A percentile compares a stretch with the other conserved stretches of the same genome.
Evolutionary conservation across 2,329 filamentous ascomycete species (phyloP).

Genomic region (Cytospora leucostoma): DNA sequence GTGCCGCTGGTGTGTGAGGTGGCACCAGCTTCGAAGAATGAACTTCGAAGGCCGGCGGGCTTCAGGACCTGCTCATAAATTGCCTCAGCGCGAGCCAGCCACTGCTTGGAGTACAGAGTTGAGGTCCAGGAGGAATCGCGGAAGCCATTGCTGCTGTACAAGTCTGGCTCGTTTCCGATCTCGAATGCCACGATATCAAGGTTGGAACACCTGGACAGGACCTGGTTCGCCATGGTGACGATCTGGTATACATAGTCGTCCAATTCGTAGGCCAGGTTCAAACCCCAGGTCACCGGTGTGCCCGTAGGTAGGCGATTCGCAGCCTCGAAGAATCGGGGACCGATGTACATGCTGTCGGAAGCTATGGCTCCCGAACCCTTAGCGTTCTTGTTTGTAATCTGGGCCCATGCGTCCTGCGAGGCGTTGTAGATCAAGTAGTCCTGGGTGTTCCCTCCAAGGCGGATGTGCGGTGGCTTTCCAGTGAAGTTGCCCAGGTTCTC

Average conservation of each 20-base stretch:
- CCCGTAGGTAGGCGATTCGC: conserved; percentile 51
- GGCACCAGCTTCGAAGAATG: conserved; percentile 50
- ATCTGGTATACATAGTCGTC: conserved; percentile 47
- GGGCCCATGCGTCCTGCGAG: conserved; percentile 39
- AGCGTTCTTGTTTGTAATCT: conserved; percentile 42
- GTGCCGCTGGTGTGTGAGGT: conserved; percentile 54
- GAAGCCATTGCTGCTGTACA: conserved; percentile 44
- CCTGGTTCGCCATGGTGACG: conserved; percentile 40
- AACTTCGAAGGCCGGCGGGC: conserved; percentile 41
- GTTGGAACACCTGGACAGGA: conserved; percentile 30
- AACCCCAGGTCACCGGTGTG: conserved; percentile 51
- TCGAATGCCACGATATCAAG: conserved; percentile 36
- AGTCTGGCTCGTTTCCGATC: conserved; percentile 38
- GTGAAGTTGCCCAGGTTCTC: conserved; percentile 51
- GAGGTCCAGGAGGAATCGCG: conserved; percentile 47
- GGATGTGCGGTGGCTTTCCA: conserved; percentile 49
- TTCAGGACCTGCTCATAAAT: conserved; percentile 48
- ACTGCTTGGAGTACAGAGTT: conserved; percentile 46
- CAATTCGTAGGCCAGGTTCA: conserved; percentile 51
- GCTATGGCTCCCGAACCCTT: conserved; percentile 43
- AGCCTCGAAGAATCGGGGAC: conserved; percentile 49
- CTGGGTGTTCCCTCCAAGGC: conserved; percentile 53
- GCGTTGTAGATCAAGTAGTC: conserved; percentile 50
- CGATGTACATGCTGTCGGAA: conserved; percentile 48
- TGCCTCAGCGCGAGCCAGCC: conserved; percentile 45